phyloP scores from a whole-genome alignment of 352 stramenopile genomes.

The Pythium pyrilobum region DNA sequence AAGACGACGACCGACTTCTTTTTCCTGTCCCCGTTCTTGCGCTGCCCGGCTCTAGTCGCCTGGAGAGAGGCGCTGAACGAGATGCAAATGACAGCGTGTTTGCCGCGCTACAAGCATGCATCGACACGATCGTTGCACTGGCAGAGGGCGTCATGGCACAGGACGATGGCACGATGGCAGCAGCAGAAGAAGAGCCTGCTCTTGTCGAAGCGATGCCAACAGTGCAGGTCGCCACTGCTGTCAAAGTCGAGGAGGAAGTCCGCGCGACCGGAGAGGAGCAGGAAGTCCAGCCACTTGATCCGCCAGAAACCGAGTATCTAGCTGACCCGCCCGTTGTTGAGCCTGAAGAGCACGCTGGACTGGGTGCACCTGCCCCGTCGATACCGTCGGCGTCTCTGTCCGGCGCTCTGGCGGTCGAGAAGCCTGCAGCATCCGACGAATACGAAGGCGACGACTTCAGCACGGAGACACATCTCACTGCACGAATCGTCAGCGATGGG shows the following conservation, averaged over 20 bases:
- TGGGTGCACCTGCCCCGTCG: too few species aligned
- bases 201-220: too few species aligned
- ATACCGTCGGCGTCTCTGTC: neutral
- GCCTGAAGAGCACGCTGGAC: too few species aligned
- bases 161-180: neutral
- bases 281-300: too few species aligned
- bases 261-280: too few species aligned
- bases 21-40: neutral
- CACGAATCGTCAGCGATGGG: neutral
- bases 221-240: too few species aligned
- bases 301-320: too few species aligned
- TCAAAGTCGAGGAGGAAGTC: too few species aligned
- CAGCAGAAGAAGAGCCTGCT: too few species aligned
- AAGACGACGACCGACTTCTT: neutral
- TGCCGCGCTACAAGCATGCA: slow-evolving; percentile 21
- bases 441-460: neutral
- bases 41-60: slow-evolving; percentile 2
- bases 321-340: too few species aligned
- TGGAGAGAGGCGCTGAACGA: neutral
- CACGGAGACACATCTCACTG: neutral
- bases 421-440: neutral
- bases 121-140: slow-evolving; percentile 17
- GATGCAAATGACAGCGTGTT: slow-evolving; percentile 19
- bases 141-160: neutral
- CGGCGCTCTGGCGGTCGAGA: neutral